Evolutionary conservation across 768 basidiomycete species (phyloP).

Genomic region (Candolleomyces efflorescens): DNA sequence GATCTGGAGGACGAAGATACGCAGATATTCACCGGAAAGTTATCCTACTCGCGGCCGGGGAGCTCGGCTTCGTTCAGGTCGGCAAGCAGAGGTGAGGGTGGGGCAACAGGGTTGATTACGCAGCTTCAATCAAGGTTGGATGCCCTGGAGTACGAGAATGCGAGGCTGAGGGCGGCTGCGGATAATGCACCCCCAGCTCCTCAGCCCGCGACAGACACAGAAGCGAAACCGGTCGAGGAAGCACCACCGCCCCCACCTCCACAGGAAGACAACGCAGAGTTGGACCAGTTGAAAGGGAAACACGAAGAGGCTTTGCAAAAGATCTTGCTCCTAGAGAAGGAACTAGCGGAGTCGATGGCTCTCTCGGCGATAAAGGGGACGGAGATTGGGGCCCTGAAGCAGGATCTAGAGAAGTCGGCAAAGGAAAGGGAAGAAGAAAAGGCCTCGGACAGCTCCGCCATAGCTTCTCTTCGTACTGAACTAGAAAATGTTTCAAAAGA

Average conservation of each 20-base stretch:
- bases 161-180: conserved; percentile 42
- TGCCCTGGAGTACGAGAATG: conserved; percentile 68
- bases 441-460: background rate
- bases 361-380: background rate
- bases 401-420: background rate
- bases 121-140: conserved; percentile 49
- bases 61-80: conserved; percentile 36
- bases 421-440: conserved; percentile 1
- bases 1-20: background rate
- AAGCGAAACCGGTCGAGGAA: background rate
- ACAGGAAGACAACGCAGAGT: conserved; percentile 1
- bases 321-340: conserved; percentile 2
- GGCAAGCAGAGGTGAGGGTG: conserved; percentile 27
- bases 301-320: conserved; percentile 4
- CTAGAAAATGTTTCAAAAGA: conserved; percentile 17
- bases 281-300: conserved; percentile 3
- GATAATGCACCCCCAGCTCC: conserved; percentile 2
- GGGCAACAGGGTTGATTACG: conserved; percentile 24
- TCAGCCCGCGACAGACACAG: background rate
- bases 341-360: conserved; percentile 7
- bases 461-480: background rate
- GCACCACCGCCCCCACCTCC: too few species aligned
- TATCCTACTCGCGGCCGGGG: conserved; percentile 29
- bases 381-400: background rate
- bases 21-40: background rate